Percentiles rank a stretch among this genome's conserved stretches.
Evolutionary conservation across 2,329 filamentous ascomycete genomes (phyloP).

Genomic region (Pleomassaria siparia): DNA sequence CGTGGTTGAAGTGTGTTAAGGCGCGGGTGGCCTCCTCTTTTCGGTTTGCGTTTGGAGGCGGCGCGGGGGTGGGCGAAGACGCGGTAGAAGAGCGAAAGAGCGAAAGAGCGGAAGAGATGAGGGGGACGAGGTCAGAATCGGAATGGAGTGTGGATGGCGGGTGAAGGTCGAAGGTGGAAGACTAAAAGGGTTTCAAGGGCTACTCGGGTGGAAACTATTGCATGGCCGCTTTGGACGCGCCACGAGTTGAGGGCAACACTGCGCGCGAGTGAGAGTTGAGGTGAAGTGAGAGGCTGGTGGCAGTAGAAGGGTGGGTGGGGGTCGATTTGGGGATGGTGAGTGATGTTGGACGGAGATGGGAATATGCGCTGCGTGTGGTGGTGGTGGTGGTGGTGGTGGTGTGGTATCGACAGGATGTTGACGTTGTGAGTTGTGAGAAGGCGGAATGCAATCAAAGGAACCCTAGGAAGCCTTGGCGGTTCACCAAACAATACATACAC

Average conservation of each 20-base stretch:
- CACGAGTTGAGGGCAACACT: neutral
- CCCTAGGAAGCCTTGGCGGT: neutral
- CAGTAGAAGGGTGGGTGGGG: neutral
- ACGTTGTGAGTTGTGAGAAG: neutral
- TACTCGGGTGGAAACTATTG: neutral
- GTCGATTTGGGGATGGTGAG: neutral
- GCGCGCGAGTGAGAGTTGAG: neutral
- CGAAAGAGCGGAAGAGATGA: neutral
- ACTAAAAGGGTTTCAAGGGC: too few species aligned
- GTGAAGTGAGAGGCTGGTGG: neutral
- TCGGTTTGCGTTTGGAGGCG: neutral
- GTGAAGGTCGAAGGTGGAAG: neutral
- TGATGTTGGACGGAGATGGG: neutral
- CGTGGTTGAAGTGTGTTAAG: neutral
- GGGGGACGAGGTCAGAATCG: too few species aligned
- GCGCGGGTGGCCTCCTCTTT: neutral
- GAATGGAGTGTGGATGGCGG: neutral
- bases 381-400: constrained; percentile 1
- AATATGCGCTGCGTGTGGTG: neutral
- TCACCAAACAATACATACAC: neutral
- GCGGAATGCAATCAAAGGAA: neutral
- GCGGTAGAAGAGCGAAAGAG: neutral
- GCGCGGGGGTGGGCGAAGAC: neutral
- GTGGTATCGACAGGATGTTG: too few species aligned
- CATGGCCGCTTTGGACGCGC: neutral